phyloP scores from a whole-genome alignment of 2,329 filamentous ascomycete species.

The Cladophialophora bantiana region DNA sequence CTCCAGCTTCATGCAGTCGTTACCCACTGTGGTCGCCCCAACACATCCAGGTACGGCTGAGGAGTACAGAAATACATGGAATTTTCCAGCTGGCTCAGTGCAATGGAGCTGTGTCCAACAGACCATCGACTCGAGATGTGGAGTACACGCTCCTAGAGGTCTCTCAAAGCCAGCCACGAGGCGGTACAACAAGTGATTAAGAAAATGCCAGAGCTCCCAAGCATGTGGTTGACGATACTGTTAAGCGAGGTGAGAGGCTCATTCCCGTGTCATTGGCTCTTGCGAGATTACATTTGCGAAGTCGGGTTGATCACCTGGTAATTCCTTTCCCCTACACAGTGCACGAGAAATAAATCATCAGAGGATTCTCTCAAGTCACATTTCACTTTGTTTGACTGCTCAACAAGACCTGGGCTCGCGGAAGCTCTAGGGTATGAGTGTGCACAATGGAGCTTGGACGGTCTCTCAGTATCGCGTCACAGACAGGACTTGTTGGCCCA shows the following conservation, averaged over 20 bases:
- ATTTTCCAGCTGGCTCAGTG: constrained; percentile 6
- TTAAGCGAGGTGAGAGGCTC: not conserved
- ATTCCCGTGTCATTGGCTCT: not conserved
- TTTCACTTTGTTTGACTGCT: not conserved
- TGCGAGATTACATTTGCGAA: not conserved
- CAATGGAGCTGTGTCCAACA: not conserved
- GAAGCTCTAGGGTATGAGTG: not conserved
- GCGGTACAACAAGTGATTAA: not conserved
- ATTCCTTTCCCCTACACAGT: not conserved
- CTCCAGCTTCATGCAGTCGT: constrained; percentile 19
- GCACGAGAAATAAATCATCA: not conserved
- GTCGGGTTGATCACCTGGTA: not conserved
- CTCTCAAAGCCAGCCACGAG: constrained; percentile 9
- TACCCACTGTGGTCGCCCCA: constrained; percentile 13
- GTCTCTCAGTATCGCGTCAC: not conserved
- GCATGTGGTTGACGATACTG: not conserved
- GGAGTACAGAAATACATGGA: not conserved
- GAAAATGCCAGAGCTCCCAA: not conserved
- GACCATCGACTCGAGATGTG: not conserved
- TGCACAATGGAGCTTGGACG: not conserved
- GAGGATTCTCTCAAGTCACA: not conserved
- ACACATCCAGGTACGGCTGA: not conserved
- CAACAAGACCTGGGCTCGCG: not conserved
- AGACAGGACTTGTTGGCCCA: not conserved
- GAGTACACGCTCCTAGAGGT: not conserved